Conservation (phyloP, 139 green algal genomes). For the Picochlorum sp. region DNA sequence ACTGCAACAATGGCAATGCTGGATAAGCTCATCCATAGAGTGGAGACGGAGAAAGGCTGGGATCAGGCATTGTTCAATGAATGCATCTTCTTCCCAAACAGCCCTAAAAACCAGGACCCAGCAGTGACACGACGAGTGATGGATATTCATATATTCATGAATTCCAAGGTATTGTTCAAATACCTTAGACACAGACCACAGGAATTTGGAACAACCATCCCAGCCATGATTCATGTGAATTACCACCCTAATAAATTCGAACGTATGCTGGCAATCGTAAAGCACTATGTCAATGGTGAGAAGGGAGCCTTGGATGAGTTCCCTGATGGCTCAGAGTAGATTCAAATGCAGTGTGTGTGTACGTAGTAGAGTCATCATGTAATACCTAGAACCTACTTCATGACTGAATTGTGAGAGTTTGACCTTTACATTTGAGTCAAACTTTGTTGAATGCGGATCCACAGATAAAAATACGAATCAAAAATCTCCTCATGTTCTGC, state of each 20-base stretch:
- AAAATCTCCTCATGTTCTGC: too few species aligned
- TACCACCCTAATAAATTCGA: constrained; percentile 72
- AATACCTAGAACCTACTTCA: too few species aligned
- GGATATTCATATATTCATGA: constrained; percentile 49
- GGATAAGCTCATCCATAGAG: constrained; percentile 42
- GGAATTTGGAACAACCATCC: background rate
- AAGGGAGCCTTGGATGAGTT: constrained; percentile 49
- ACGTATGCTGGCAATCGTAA: constrained; percentile 40
- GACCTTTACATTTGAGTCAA: too few species aligned
- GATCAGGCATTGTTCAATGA: constrained; percentile 63
- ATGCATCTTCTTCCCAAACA: constrained; percentile 50
- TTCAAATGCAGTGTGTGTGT: too few species aligned
- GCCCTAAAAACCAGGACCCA: constrained; percentile 28
- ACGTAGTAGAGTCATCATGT: too few species aligned
- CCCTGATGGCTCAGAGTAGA: constrained; percentile 33
- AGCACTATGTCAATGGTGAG: constrained; percentile 42
- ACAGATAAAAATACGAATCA: too few species aligned
- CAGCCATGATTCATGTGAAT: constrained; percentile 27
- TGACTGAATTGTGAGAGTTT: too few species aligned
- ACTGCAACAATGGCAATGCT: constrained; percentile 40
- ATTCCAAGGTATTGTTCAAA: constrained; percentile 45
- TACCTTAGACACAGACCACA: constrained; percentile 14
- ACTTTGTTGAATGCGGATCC: too few species aligned
- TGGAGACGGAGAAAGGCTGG: constrained; percentile 45
- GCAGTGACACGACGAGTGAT: constrained; percentile 33